phyloP scores from a whole-genome alignment of 2,329 filamentous ascomycete genomes.

The Trichoderma koningii region DNA sequence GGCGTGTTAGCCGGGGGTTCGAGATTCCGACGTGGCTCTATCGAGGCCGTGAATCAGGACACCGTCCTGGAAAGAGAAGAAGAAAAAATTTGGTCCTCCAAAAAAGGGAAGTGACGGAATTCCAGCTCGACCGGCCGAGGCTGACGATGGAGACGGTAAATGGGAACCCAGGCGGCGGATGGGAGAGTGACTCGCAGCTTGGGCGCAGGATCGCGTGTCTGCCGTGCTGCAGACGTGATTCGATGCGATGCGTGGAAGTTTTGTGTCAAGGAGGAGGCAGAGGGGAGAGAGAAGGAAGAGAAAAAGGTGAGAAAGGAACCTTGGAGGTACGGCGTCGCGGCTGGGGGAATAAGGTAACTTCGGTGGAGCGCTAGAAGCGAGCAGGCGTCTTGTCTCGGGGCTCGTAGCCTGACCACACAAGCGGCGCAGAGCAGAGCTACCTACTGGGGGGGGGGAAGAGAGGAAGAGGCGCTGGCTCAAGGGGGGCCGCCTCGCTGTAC shows the following conservation, averaged over 20 bases:
- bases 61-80: neutral
- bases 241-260: constrained; percentile 8
- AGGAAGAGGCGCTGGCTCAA: neutral
- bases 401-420: constrained; percentile 21
- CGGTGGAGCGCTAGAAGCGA: constrained; percentile 27
- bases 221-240: constrained; percentile 14
- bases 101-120: neutral
- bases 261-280: neutral
- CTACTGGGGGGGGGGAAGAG: neutral
- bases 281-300: constrained; percentile 7
- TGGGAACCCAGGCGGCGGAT: constrained; percentile 9
- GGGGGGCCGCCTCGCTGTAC: constrained; percentile 22
- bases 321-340: constrained; percentile 26
- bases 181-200: constrained; percentile 8
- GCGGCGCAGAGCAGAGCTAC: neutral
- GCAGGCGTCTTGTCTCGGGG: constrained; percentile 22
- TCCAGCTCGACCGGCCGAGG: constrained; percentile 9
- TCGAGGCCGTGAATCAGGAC: neutral
- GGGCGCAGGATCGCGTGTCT: constrained; percentile 12
- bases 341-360: constrained; percentile 26
- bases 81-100: neutral
- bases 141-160: constrained; percentile 14
- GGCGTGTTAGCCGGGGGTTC: constrained; percentile 25
- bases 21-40: constrained; percentile 27
- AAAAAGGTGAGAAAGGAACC: constrained; percentile 26